Evolutionary conservation across 805 yeast genomes (phyloP).

Genomic region (Candida dendrica): DNA sequence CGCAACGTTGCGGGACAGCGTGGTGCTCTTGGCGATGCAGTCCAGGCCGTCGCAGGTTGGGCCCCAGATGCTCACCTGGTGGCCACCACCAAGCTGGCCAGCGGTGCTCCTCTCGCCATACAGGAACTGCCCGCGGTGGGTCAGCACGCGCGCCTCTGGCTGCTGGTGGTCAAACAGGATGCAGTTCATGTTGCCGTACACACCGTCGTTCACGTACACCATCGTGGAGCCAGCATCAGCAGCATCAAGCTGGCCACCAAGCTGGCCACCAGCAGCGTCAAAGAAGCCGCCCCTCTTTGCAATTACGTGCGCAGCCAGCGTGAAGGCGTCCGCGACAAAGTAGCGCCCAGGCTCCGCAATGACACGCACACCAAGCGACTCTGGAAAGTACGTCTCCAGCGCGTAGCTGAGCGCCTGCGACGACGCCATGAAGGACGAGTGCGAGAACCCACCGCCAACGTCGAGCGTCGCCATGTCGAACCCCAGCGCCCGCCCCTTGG

Average conservation of each 20-base stretch:
- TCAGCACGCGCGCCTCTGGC: slow-evolving; percentile 63
- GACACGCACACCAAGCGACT: slow-evolving; percentile 31
- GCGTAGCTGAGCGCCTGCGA: slow-evolving; percentile 50
- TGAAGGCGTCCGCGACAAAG: slow-evolving; percentile 78
- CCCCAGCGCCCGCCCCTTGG: slow-evolving; percentile 42
- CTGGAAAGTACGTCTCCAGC: slow-evolving; percentile 55
- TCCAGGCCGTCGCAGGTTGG: slow-evolving; percentile 98
- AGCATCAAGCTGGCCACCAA: slow-evolving; percentile 27
- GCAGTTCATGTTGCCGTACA: slow-evolving; percentile 93
- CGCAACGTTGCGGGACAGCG: slow-evolving; percentile 50
- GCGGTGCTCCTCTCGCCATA: slow-evolving; percentile 23
- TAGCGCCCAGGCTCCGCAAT: slow-evolving; percentile 96
- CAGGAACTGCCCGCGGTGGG: slow-evolving; percentile 41
- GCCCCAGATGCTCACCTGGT: slow-evolving; percentile 81
- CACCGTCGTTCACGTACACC: slow-evolving; percentile 91
- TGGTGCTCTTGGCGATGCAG: slow-evolving; percentile 52
- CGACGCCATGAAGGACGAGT: slow-evolving; percentile 50
- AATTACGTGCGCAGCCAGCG: slow-evolving; percentile 76
- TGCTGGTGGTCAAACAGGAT: slow-evolving; percentile 86
- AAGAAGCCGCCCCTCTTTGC: slow-evolving; percentile 59
- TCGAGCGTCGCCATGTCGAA: slow-evolving; percentile 54
- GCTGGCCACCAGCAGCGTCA: slow-evolving; percentile 18
- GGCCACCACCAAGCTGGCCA: slow-evolving; percentile 11
- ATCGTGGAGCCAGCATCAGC: slow-evolving; percentile 40
- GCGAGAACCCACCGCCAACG: slow-evolving; percentile 90